Percentiles rank a stretch among this genome's conserved stretches.
Evolutionary conservation across 176 grass and related monocot species (phyloP).

Genomic region (Areca catechu): DNA sequence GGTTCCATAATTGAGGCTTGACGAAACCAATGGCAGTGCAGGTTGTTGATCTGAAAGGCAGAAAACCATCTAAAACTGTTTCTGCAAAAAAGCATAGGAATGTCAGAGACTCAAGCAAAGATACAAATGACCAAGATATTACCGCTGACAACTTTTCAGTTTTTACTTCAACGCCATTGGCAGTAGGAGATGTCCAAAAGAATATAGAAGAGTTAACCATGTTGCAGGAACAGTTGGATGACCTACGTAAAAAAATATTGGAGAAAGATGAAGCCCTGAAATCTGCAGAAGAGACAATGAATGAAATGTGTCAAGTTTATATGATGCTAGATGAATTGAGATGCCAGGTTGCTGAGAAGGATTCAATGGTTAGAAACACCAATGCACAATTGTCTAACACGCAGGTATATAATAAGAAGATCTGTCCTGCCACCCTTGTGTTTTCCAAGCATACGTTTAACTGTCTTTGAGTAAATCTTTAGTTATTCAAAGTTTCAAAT

Average conservation of each 20-base stretch:
- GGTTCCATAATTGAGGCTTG: too few relatives aligned
- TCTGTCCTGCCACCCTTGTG: too few relatives aligned
- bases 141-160: slow-evolving; percentile 23
- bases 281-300: slow-evolving; percentile 43
- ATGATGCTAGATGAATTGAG: slow-evolving; percentile 50
- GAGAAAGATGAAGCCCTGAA: slow-evolving; percentile 75
- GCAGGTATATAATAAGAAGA: slow-evolving; percentile 35
- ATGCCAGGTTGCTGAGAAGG: slow-evolving; percentile 56
- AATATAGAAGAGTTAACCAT: slow-evolving; percentile 50
- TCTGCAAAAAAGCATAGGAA: slow-evolving; percentile 54
- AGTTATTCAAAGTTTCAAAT: too few relatives aligned
- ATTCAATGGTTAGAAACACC: slow-evolving; percentile 39
- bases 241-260: slow-evolving; percentile 54
- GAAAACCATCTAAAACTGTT: slow-evolving; percentile 29
- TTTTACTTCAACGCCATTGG: not conserved
- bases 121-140: slow-evolving; percentile 22
- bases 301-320: slow-evolving; percentile 46
- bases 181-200: slow-evolving; percentile 40
- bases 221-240: slow-evolving; percentile 51
- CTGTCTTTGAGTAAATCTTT: too few relatives aligned
- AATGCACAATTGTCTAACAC: slow-evolving; percentile 58
- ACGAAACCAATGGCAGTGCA: not conserved
- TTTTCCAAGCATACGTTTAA: too few relatives aligned
- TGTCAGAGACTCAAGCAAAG: slow-evolving; percentile 20
- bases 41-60: slow-evolving; percentile 31